Evolutionary conservation across 2,329 filamentous ascomycete genomes (phyloP).

Genomic region (Exophiala aquamarina): DNA sequence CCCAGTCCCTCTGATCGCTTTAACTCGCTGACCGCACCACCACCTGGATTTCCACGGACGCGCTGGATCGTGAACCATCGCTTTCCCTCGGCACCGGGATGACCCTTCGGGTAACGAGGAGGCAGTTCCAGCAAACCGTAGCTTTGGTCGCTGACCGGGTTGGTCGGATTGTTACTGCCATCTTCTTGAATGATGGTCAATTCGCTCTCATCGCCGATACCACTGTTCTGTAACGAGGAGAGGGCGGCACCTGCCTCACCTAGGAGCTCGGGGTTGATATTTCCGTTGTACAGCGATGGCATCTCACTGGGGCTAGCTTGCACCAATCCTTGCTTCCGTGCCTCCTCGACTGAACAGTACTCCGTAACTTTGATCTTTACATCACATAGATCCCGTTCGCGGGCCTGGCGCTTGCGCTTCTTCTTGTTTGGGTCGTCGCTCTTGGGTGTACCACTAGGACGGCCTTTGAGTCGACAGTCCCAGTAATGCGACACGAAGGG

Average conservation of each 20-base stretch:
- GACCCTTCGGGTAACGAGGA: slow-evolving; percentile 40
- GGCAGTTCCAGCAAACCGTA: slow-evolving; percentile 48
- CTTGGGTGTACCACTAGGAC: slow-evolving; percentile 71
- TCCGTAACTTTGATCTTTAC: slow-evolving; percentile 86
- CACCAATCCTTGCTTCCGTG: slow-evolving; percentile 16
- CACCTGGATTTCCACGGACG: slow-evolving; percentile 66
- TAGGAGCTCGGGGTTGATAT: background rate
- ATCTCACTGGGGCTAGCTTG: slow-evolving; percentile 30
- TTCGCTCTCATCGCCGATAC: slow-evolving; percentile 28
- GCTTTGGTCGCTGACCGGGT: slow-evolving; percentile 25
- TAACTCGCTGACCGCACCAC: slow-evolving; percentile 39
- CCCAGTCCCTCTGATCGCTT: slow-evolving; percentile 16
- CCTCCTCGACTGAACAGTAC: slow-evolving; percentile 60
- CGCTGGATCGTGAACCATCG: slow-evolving; percentile 73
- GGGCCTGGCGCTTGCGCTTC: slow-evolving; percentile 74
- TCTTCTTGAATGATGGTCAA: slow-evolving; percentile 28
- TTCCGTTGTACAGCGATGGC: background rate
- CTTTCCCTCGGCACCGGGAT: slow-evolving; percentile 51
- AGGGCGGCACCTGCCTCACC: background rate
- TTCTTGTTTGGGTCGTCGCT: slow-evolving; percentile 78
- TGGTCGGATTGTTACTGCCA: slow-evolving; percentile 16
- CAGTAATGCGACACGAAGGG: slow-evolving; percentile 83
- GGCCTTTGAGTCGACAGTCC: slow-evolving; percentile 79
- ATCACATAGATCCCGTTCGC: slow-evolving; percentile 76
- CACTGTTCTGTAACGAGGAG: slow-evolving; percentile 5